Evolutionary conservation across 2,329 filamentous ascomycete species (phyloP), one percentile per base, ranked within the genome.

Genomic region (Cyclaneusma minus): DNA sequence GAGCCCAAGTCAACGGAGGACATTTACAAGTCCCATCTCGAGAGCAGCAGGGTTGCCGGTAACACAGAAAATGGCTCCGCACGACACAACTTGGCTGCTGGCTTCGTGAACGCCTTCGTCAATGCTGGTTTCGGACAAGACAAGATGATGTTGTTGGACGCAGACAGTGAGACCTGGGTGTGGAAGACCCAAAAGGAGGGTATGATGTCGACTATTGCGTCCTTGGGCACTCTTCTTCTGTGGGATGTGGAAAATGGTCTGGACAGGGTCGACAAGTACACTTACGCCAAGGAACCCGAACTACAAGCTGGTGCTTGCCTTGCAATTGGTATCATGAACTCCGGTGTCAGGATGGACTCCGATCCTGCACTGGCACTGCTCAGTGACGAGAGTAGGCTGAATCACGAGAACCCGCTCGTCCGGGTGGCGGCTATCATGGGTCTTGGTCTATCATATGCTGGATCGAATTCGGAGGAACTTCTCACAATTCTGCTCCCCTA

Each of bases 101-200:
- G 78, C 4, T 95, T 98, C 40, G 91, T 98, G 37, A 98, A 98
- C 46, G 82, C 80, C 0, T 95, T 98, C 44, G 84, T 89, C 35
- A 98, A 98, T 41, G 85, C 89, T 28, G 89, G 89, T 16, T 98
- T 84, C 42, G 81, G 84, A 22, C 80, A 85, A 31, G 89, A 98
- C 53, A 95, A 94, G 63, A 79, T 98, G 70, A 94, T 98, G 87
- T 62, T 95, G 31, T 76, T 83, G 21, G 78, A 89, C 12, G 76
- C 81, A 32, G 76, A 84, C 36, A 91, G 92, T 58, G 75, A 79
- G 42, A 81, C 78, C 36, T 98, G 89, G 87, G 82, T 98, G 4
- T 98, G 84, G 83, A 98, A 95, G 62, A 95, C 91, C 12, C 98
- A 98, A 56, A 84, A 91, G 21, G 85, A 94, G 44, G 89, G 89